Evolutionary conservation across 1,284 basidiomycete genomes (phyloP), one percentile per base, ranked within the genome.

Genomic region (Phaffia rhodozyma): DNA sequence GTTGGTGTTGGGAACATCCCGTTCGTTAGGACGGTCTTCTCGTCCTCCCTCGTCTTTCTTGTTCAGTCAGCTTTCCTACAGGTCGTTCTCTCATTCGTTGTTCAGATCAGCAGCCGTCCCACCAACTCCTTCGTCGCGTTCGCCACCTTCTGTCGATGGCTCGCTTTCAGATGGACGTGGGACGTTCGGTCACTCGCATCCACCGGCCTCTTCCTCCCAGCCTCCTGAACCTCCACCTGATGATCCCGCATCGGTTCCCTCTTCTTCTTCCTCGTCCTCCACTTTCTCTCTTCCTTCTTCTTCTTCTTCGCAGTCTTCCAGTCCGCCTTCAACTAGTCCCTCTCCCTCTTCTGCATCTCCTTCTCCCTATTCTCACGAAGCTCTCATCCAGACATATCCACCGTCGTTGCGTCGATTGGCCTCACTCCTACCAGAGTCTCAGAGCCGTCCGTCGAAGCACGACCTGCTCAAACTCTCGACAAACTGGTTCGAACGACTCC

Each of bases 401-500:
- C 82, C 80, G 5, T 86, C 90, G 72, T 88, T 91, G 69, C 84
- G 83, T 56, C 82, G 84, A 23, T 79, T 92, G 21, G 86, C 58
- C 30, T 65, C 48, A 50, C 63, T 57, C 32, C 52, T 61, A 11
- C 57, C 60, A 21, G 51, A 61, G 32, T 65, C 86, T 0, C 73
- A 82, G 69, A 86, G 85, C 29, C 76, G 87, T 55, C 91, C 90
- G 0, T 88, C 87, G 0, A 83, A 85, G 59, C 90, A 93, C 58
- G 91, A 97, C 70, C 84, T 97, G 64, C 80, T 98, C 49, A 83
- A 83, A 30, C 86, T 91, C 3, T 86, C 94, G 3, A 87, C 83
- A 55, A 85, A 86, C 7, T 94, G 91, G 86, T 34, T 56, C 27
- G 84, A 94, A 69, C 84, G 96, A 1, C 75, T 90, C 47, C 82